Evolutionary conservation across 768 basidiomycete genomes (phyloP).

Genomic region (Agrocybe praecox): DNA sequence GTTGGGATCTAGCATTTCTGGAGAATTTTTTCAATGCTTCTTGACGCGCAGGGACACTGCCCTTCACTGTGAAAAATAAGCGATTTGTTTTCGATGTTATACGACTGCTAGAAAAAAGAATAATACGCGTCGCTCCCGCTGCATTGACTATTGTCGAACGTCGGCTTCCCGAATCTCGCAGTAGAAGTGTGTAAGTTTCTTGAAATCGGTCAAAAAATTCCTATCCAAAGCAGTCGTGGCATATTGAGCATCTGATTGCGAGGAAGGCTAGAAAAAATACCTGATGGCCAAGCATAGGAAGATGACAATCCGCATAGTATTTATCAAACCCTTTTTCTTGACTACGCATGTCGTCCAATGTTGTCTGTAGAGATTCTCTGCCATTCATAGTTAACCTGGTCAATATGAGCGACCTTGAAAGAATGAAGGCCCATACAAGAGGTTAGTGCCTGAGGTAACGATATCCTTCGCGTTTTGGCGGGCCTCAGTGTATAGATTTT

Average conservation of each 20-base stretch:
- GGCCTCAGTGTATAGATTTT: slow-evolving; percentile 13
- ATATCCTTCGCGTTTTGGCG: slow-evolving; percentile 15
- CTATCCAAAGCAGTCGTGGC: not conserved
- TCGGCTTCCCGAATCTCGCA: slow-evolving; percentile 12
- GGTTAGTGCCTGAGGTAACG: slow-evolving; percentile 8
- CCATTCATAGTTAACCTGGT: not conserved
- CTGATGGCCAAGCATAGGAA: slow-evolving; percentile 7
- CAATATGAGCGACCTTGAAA: not conserved
- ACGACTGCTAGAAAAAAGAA: not conserved
- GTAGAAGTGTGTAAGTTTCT: slow-evolving; percentile 8
- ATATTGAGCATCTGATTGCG: not conserved
- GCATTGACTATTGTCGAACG: slow-evolving; percentile 20
- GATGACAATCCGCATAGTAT: slow-evolving; percentile 14
- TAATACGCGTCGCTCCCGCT: slow-evolving; percentile 15
- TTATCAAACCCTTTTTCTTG: slow-evolving; percentile 19
- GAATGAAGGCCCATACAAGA: slow-evolving; percentile 10
- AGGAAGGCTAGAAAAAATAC: not conserved
- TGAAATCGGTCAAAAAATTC: slow-evolving; percentile 7
- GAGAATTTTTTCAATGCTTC: slow-evolving; percentile 19
- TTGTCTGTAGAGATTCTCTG: slow-evolving; percentile 14
- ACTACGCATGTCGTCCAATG: slow-evolving; percentile 7
- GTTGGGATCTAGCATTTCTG: slow-evolving; percentile 18
- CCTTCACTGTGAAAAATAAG: slow-evolving; percentile 10
- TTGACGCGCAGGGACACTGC: slow-evolving; percentile 13
- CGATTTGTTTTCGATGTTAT: not conserved